phyloP scores from a whole-genome alignment of 106 monocot species.

The Amphibolis antarctica region DNA sequence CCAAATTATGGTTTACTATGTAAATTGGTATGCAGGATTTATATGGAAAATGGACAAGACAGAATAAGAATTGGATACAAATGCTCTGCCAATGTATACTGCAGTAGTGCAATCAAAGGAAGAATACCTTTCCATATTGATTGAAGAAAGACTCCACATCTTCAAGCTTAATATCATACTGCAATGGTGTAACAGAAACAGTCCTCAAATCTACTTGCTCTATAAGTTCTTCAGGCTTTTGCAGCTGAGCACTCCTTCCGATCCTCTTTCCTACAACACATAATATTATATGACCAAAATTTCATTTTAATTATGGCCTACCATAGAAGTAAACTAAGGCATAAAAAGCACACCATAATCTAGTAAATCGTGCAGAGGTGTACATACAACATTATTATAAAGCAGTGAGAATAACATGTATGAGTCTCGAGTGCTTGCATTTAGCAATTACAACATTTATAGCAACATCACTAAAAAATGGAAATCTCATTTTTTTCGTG shows the following conservation, averaged over 20 bases:
- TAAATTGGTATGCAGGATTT: no score
- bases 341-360: neutral
- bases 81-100: no score
- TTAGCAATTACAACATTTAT: no score
- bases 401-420: no score
- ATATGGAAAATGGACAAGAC: no score
- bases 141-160: conserved; percentile 76
- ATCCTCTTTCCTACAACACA: conserved; percentile 49
- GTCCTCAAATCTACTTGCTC: conserved; percentile 88
- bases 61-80: no score
- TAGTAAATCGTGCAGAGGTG: no score
- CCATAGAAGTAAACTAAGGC: neutral
- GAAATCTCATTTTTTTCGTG: neutral
- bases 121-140: conserved; percentile 62
- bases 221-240: conserved; percentile 57
- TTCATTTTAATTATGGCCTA: neutral
- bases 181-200: conserved; percentile 69
- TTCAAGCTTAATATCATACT: conserved; percentile 64
- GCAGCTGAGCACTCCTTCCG: conserved; percentile 60
- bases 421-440: no score
- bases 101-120: no score
- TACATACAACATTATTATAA: no score
- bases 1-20: no score
- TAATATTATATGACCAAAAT: neutral
- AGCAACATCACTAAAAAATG: no score